Evolutionary conservation across 2,329 filamentous ascomycete species (phyloP), one percentile per base, ranked within the genome.

Genomic region (Thielaviopsis cerberus): DNA sequence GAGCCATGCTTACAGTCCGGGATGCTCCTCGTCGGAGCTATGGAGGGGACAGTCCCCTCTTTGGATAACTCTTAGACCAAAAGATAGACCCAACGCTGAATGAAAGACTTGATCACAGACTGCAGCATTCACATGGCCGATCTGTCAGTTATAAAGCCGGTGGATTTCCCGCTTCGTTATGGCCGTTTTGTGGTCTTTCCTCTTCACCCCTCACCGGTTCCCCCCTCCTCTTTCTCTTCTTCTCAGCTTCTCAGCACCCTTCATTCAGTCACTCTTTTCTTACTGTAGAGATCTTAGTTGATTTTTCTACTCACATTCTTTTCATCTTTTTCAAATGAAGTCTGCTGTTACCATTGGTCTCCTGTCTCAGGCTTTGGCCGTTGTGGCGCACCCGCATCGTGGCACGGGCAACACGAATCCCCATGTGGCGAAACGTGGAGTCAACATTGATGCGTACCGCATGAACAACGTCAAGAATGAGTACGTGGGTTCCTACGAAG

Each of bases 371-470:
- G 66, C 66, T 51, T 60, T 62, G 57, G 64, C 66, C 51, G 65
- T 66, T 54, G 61, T 65, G 20, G 68, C 67, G n/a, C 69, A 70
- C 53, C 68, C 68, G 4, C 59, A 64, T 17, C 63, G 58, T 58
- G 63, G 65, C 54, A 45, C 64, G 1, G 65, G 67, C 17, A 63
- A 65, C 41, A 56, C 55, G 20, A 52, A 61, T 34, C 61, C 62
- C 1, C 58, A 59, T 34, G 30, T 59, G 22, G 58, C 61, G 34
- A 67, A 65, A 62, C 65, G 69, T 22, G 67, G 64, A 8, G 57
- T 71, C 8, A 67, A 71, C 54, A 52, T 71, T 30, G 64, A 66
- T 30, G 63, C 66, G 25, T 71, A 67, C 62, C 64, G 65, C 51
- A 61, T 71, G 57, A n/a, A n/a, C n/a, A n/a, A n/a, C n/a, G n/a